A percentile compares a stretch with the other conserved stretches of the same genome.
phyloP scores from a whole-genome alignment of 2,329 filamentous ascomycete genomes.

The Pseudopithomyces chartarum region DNA sequence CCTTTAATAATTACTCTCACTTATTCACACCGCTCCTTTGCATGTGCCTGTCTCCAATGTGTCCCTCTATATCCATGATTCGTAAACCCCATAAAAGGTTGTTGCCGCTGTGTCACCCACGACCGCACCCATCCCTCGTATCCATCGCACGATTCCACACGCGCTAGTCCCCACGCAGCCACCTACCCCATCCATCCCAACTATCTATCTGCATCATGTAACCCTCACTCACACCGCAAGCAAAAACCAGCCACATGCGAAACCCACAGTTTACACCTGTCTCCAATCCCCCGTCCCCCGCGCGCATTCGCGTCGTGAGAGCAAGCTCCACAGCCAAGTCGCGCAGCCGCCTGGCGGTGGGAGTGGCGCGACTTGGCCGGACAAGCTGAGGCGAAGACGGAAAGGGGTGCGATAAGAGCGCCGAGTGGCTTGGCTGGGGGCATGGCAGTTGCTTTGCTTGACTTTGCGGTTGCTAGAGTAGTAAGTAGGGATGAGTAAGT shows the following conservation, averaged over 20 bases:
- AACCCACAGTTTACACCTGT: background rate
- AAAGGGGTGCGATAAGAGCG: background rate
- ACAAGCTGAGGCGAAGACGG: background rate
- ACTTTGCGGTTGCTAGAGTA: no score
- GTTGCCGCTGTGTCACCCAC: no score
- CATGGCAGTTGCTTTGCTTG: no score
- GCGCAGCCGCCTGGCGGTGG: background rate
- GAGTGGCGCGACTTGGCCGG: background rate
- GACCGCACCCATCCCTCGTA: no score
- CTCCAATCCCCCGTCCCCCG: background rate
- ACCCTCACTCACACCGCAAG: no score
- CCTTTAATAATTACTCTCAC: background rate
- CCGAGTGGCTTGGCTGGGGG: background rate
- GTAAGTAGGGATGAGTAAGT: no score
- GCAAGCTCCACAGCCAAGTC: slow-evolving; percentile 1
- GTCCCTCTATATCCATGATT: background rate
- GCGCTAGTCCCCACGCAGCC: no score
- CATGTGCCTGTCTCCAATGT: background rate
- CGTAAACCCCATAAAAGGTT: background rate
- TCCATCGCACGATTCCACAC: no score
- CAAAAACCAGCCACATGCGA: no score
- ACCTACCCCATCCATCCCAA: no score
- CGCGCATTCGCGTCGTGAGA: background rate
- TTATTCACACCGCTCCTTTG: background rate
- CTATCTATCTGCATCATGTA: no score